Evolutionary conservation across 192 early-diverging fungal genomes (phyloP).

Genomic region (Umbelopsis isabellina): DNA sequence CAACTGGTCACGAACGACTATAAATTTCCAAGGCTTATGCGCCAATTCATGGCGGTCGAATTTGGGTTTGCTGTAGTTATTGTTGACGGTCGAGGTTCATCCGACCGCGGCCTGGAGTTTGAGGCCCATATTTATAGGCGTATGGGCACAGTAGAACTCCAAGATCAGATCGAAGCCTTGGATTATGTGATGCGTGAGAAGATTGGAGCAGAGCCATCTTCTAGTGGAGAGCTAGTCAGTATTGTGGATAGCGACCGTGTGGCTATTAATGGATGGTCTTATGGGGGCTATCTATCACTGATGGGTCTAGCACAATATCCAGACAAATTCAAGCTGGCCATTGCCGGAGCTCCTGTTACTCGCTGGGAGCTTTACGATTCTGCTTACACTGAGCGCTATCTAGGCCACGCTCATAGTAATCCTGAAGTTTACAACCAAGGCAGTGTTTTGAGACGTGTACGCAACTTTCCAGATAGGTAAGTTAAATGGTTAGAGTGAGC

Average conservation of each 20-base stretch:
- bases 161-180: conserved; percentile 66
- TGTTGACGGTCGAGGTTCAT: conserved; percentile 70
- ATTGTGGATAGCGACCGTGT: conserved; percentile 62
- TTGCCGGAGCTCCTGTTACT: conserved; percentile 75
- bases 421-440: conserved; percentile 51
- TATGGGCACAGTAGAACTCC: conserved; percentile 64
- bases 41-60: conserved; percentile 59
- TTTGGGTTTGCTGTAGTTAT: conserved; percentile 61
- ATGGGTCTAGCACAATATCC: conserved; percentile 65
- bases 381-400: conserved; percentile 75
- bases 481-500: background rate
- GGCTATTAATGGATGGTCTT: conserved; percentile 76
- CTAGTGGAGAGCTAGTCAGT: conserved; percentile 11
- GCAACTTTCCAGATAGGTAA: conserved; percentile 64
- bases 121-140: conserved; percentile 55
- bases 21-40: conserved; percentile 61
- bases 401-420: conserved; percentile 58
- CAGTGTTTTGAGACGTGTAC: conserved; percentile 52
- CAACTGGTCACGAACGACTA: conserved; percentile 77
- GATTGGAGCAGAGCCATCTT: conserved; percentile 42
- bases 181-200: conserved; percentile 40
- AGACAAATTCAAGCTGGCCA: conserved; percentile 60
- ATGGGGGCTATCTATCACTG: conserved; percentile 74
- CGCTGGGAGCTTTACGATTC: conserved; percentile 76
- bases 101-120: conserved; percentile 63